Evolutionary conservation across 768 basidiomycete species (phyloP).

Genomic region (Rhodosporidiobolus sp.): DNA sequence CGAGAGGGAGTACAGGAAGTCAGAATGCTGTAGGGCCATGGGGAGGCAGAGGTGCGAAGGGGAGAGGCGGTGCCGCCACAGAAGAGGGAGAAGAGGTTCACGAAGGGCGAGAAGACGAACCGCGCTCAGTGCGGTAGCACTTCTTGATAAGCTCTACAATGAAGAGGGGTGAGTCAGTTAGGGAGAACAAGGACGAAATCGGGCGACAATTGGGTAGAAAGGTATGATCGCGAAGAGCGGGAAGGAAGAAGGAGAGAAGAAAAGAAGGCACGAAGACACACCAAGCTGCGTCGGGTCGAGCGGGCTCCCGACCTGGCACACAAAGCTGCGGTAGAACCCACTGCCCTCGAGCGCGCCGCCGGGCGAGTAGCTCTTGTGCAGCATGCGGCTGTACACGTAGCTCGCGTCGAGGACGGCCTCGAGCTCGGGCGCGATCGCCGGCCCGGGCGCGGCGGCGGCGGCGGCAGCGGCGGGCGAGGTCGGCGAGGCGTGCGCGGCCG

Average conservation of each 20-base stretch:
- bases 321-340: slow-evolving; percentile 80
- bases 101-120: neutral
- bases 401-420: slow-evolving; percentile 67
- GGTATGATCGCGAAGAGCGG: too few relatives aligned
- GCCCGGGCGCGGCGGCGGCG: slow-evolving; percentile 48
- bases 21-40: neutral
- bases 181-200: neutral
- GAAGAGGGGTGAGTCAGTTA: neutral
- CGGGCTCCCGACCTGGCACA: slow-evolving; percentile 72
- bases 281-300: slow-evolving; percentile 70
- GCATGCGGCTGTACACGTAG: slow-evolving; percentile 77
- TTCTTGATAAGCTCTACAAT: slow-evolving; percentile 70
- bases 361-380: slow-evolving; percentile 59
- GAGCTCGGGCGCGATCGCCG: slow-evolving; percentile 53
- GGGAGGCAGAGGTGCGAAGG: neutral
- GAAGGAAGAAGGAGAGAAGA: too few relatives aligned
- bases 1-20: neutral
- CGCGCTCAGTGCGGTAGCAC: slow-evolving; percentile 66
- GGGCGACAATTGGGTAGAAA: neutral
- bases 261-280: neutral
- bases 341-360: slow-evolving; percentile 55
- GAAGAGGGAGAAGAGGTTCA: too few relatives aligned
- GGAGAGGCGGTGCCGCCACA: too few relatives aligned
- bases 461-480: slow-evolving; percentile 42
- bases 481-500: neutral